A percentile compares a stretch with the other conserved stretches of the same genome.
Conservation (phyloP, 2,329 filamentous ascomycete genomes). For the Eutypella sp. region DNA sequence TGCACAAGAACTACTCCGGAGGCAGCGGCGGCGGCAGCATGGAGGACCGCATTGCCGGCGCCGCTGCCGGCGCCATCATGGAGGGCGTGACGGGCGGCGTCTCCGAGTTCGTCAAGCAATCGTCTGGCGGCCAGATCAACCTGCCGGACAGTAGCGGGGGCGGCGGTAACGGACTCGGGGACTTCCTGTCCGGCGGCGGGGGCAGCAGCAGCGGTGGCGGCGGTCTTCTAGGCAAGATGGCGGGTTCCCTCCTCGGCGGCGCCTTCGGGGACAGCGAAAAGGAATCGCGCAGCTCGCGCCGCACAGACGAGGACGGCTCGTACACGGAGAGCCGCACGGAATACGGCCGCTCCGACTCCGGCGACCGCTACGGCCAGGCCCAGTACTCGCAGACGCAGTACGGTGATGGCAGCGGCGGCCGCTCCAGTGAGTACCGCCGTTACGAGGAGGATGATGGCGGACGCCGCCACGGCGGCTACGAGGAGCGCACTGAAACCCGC, state of each 20-base stretch:
- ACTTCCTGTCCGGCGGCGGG: conserved; percentile 46
- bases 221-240: conserved; percentile 65
- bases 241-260: conserved; percentile 61
- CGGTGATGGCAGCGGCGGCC: conserved; percentile 54
- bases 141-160: no score
- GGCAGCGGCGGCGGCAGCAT: conserved; percentile 44
- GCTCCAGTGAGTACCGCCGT: conserved; percentile 55
- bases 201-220: conserved; percentile 55
- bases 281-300: conserved; percentile 47
- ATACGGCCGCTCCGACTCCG: conserved; percentile 52
- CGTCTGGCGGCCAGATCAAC: conserved; percentile 34
- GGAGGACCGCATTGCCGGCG: conserved; percentile 52
- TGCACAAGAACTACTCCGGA: conserved; percentile 60
- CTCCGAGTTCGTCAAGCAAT: conserved; percentile 40
- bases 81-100: conserved; percentile 52
- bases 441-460: conserved; percentile 52
- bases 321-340: conserved; percentile 58
- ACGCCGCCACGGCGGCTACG: conserved; percentile 51
- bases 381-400: conserved; percentile 55
- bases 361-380: conserved; percentile 55
- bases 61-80: conserved; percentile 53
- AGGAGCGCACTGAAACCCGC: conserved; percentile 53
- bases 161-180: no score
- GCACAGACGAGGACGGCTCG: conserved; percentile 54
- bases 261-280: conserved; percentile 52